Conservation (phyloP, 2,329 filamentous ascomycete genomes). For the Diplodia intermedia region DNA sequence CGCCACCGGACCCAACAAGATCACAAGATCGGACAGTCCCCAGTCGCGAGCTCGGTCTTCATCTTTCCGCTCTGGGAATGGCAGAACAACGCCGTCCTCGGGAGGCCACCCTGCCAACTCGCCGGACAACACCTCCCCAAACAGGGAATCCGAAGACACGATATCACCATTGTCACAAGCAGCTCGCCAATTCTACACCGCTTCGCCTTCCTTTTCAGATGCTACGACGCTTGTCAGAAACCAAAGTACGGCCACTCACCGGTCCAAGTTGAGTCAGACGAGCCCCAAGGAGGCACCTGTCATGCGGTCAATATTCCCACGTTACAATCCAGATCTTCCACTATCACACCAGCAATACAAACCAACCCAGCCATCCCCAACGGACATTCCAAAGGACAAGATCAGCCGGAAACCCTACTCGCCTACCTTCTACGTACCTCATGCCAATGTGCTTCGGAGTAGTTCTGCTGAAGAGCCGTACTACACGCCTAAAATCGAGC, state of each 20-base stretch:
- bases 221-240: constrained; percentile 47
- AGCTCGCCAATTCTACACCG: constrained; percentile 5
- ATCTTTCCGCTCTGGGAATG: constrained; percentile 19
- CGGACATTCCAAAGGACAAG: constrained; percentile 67
- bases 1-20: constrained; percentile 36
- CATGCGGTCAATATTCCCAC: constrained; percentile 76
- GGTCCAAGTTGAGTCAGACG: constrained; percentile 14
- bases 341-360: constrained; percentile 74
- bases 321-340: constrained; percentile 72
- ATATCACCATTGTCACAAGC: constrained; percentile 13
- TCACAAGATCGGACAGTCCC: neutral
- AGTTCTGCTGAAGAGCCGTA: constrained; percentile 44
- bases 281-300: constrained; percentile 37
- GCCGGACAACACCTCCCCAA: constrained; percentile 11
- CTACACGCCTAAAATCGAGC: constrained; percentile 63
- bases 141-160: constrained; percentile 6
- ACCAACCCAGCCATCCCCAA: constrained; percentile 69
- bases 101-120: constrained; percentile 1
- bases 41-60: constrained; percentile 2
- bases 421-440: constrained; percentile 54
- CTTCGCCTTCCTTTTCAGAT: constrained; percentile 34
- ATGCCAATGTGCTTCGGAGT: constrained; percentile 44
- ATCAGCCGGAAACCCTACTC: constrained; percentile 71
- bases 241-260: constrained; percentile 41
- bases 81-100: constrained; percentile 13